phyloP scores from a whole-genome alignment of 768 basidiomycete genomes.

The Termitomyces sp. region DNA sequence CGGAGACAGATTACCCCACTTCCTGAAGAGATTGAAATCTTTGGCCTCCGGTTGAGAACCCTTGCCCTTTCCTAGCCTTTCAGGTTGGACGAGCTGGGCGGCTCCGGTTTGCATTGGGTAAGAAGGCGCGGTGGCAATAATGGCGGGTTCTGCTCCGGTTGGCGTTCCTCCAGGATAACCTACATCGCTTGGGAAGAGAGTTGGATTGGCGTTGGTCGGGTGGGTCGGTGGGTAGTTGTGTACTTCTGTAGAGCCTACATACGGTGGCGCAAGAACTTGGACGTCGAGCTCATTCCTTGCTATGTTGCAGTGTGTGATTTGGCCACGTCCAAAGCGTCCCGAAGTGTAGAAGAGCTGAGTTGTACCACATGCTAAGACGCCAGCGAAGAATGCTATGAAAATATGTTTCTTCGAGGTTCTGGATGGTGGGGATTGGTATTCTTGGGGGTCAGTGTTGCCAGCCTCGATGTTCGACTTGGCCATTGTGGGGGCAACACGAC shows the following conservation, averaged over 20 bases:
- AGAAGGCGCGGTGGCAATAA: constrained; percentile 67
- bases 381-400: neutral
- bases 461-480: neutral
- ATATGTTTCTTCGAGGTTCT: neutral
- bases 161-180: constrained; percentile 77
- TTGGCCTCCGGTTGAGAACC: constrained; percentile 5
- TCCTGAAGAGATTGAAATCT: constrained; percentile 63
- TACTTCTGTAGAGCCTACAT: constrained; percentile 66
- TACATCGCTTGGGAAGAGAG: constrained; percentile 70
- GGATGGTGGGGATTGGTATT: neutral
- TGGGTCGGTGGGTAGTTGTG: constrained; percentile 68
- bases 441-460: neutral
- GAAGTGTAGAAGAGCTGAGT: neutral
- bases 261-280: constrained; percentile 47
- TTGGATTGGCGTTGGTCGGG: constrained; percentile 72
- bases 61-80: constrained; percentile 21
- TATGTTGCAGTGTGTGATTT: neutral
- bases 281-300: constrained; percentile 16
- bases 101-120: constrained; percentile 75
- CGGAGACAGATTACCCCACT: constrained; percentile 83
- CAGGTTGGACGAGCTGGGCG: constrained; percentile 53
- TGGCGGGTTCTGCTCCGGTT: constrained; percentile 73
- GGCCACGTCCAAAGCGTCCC: neutral
- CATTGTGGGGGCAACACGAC: neutral
- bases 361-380: neutral